These are phyloP conservation scores for Pseudogymnoascus sp. DNA, from an alignment of 2,329 filamentous ascomycete genomes.

Conservation along the genomic window DNA sequence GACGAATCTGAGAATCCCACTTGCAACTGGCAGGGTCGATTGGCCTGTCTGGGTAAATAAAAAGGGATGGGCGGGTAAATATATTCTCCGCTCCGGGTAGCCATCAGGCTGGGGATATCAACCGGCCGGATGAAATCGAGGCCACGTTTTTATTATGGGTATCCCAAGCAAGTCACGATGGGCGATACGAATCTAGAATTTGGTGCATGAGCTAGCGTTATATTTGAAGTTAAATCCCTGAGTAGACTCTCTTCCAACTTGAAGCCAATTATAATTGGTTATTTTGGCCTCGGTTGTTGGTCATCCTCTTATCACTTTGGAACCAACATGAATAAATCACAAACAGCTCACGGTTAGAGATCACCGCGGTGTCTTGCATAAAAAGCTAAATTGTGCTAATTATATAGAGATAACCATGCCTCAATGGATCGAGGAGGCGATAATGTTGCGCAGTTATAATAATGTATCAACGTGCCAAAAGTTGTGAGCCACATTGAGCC, in stretches of 20 bases:
- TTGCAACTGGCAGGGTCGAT: not conserved
- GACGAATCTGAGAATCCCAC: not conserved
- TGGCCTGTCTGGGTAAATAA: not conserved
- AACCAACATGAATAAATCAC: not conserved
- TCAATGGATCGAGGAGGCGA: not conserved
- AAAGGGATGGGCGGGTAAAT: constrained; percentile 7
- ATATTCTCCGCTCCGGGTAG: not conserved
- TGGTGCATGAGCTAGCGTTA: not conserved
- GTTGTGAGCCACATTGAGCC: not conserved
- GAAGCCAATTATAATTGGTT: not conserved
- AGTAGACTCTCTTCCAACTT: not conserved
- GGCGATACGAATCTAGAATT: not conserved
- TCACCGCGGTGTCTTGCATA: not conserved
- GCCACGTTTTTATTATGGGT: not conserved
- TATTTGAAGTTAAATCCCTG: not conserved
- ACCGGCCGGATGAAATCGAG: not conserved
- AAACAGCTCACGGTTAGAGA: not conserved
- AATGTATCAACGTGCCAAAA: not conserved
- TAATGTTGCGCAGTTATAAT: not conserved
- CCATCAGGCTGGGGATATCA: not conserved
- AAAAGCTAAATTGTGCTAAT: not conserved
- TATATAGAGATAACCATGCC: not conserved
- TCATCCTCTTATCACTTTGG: not conserved
- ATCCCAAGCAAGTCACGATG: not conserved
- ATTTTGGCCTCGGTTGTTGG: not conserved